Percentiles rank a stretch among this genome's conserved stretches.
These are phyloP conservation scores for Penicillium capsulatum DNA, from an alignment of 2,329 filamentous ascomycete genomes.

Conservation along the genomic window DNA sequence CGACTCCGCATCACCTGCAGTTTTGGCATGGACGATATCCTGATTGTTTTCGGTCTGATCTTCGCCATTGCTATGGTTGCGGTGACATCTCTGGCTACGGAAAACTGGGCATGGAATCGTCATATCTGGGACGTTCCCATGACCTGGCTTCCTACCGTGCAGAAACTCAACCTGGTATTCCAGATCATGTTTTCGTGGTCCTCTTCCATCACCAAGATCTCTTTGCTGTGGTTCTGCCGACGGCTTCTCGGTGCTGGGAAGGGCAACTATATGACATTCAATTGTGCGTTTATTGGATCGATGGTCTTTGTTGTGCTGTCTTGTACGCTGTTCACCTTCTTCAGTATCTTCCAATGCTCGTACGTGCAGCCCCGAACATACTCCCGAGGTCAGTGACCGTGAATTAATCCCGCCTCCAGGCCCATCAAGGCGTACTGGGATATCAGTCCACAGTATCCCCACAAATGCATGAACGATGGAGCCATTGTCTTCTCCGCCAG, in stretches of 20 bases:
- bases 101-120: slow-evolving; percentile 36
- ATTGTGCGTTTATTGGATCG: slow-evolving; percentile 20
- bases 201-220: slow-evolving; percentile 36
- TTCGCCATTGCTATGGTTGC: slow-evolving; percentile 37
- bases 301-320: slow-evolving; percentile 33
- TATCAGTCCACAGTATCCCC: slow-evolving; percentile 33
- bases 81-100: slow-evolving; percentile 31
- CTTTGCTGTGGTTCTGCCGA: slow-evolving; percentile 37
- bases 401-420: too few relatives aligned
- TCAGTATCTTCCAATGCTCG: slow-evolving; percentile 41
- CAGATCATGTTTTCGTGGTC: slow-evolving; percentile 38
- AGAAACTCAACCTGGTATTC: slow-evolving; percentile 37
- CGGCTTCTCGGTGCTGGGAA: slow-evolving; percentile 31
- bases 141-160: slow-evolving; percentile 25
- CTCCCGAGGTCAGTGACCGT: too few relatives aligned
- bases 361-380: too few relatives aligned
- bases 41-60: slow-evolving; percentile 45
- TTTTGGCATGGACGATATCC: too few relatives aligned
- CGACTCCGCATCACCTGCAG: too few relatives aligned
- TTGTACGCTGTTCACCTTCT: slow-evolving; percentile 30
- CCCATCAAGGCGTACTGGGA: too few relatives aligned
- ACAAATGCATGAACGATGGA: slow-evolving; percentile 29
- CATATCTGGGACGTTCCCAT: slow-evolving; percentile 42
- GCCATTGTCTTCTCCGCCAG: slow-evolving; percentile 34
- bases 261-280: slow-evolving; percentile 25